Conservation (phyloP, 2,329 filamentous ascomycete species). For the Apiospora sp. region DNA sequence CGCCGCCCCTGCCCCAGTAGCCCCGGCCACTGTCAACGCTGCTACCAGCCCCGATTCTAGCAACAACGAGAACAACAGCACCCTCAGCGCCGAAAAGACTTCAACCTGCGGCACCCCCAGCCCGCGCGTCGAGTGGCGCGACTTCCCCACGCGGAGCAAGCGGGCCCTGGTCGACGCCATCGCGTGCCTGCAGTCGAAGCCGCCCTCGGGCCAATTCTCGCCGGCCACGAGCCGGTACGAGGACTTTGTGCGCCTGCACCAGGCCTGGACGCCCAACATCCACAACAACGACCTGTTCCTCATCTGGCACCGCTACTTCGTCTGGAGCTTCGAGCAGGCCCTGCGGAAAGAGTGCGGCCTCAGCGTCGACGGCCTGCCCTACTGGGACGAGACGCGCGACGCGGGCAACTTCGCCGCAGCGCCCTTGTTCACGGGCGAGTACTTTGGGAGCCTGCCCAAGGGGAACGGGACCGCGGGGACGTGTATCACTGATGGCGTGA, state of each 20-base stretch:
- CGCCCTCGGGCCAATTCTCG: constrained; percentile 37
- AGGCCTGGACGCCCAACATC: constrained; percentile 41
- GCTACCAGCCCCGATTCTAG: not conserved
- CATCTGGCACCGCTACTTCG: constrained; percentile 45
- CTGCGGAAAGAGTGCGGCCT: constrained; percentile 44
- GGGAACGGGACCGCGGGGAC: not conserved
- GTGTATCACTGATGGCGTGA: constrained; percentile 39
- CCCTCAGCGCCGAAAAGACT: not conserved
- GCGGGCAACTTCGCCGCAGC: constrained; percentile 40
- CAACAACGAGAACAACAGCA: not conserved
- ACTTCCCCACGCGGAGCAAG: constrained; percentile 39
- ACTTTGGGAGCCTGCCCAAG: constrained; percentile 39
- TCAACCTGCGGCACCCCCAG: constrained; percentile 33
- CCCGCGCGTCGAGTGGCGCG: constrained; percentile 43
- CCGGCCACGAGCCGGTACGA: constrained; percentile 43
- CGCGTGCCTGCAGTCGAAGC: constrained; percentile 39
- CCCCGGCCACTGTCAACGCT: not conserved
- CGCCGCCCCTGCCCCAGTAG: not conserved
- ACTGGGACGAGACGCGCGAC: constrained; percentile 47
- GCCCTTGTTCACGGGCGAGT: constrained; percentile 40
- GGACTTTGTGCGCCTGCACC: constrained; percentile 44
- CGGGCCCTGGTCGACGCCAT: constrained; percentile 41
- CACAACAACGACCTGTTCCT: constrained; percentile 44
- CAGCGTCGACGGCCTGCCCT: constrained; percentile 38
- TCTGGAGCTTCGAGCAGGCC: constrained; percentile 41